These are phyloP conservation scores for Lagerstroemia speciosa DNA, from an alignment of 345 rosid species.

Conservation along the genomic window DNA sequence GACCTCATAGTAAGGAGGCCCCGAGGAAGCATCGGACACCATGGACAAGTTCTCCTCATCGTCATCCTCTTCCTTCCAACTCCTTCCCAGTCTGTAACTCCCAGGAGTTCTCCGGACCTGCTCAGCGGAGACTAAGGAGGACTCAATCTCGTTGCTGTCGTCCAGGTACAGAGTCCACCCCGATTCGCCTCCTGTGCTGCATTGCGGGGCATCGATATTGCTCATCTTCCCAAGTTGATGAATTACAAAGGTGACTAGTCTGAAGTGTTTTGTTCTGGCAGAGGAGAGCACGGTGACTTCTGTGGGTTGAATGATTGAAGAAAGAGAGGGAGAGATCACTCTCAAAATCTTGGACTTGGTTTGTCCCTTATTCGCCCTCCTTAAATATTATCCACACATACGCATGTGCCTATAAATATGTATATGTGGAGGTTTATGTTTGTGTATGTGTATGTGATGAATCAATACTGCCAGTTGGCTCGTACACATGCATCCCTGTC, in stretches of 20 bases:
- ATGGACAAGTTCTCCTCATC: slow-evolving; percentile 14
- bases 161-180: slow-evolving; percentile 20
- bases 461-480: slow-evolving; percentile 11
- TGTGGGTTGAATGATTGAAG: background rate
- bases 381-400: background rate
- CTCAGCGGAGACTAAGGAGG: slow-evolving; percentile 4
- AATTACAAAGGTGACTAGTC: background rate
- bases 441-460: background rate
- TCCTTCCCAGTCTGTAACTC: background rate
- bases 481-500: slow-evolving; percentile 9
- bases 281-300: background rate
- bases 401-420: background rate
- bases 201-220: background rate
- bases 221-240: background rate
- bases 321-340: background rate
- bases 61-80: slow-evolving; percentile 4
- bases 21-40: slow-evolving; percentile 21
- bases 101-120: background rate
- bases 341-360: background rate
- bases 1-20: slow-evolving; percentile 10
- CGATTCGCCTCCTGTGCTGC: slow-evolving; percentile 15
- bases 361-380: background rate
- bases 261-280: background rate
- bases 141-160: background rate
- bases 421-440: background rate